Conservation (phyloP, 768 basidiomycete genomes). For the Termitomyces sp. region DNA sequence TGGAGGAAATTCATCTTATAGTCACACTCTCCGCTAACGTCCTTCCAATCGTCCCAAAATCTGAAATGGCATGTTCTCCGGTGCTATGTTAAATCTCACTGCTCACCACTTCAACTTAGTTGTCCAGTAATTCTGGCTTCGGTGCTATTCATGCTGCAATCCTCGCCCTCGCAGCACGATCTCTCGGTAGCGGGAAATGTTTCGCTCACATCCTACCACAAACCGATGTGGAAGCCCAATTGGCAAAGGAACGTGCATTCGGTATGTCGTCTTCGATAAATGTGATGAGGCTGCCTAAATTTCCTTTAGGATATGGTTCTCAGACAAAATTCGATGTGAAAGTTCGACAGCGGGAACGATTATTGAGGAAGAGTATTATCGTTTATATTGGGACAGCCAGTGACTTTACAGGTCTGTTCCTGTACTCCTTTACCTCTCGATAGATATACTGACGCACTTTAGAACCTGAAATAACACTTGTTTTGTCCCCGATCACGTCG, state of each 20-base stretch:
- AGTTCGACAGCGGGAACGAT: conserved; percentile 51
- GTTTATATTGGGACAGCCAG: conserved; percentile 69
- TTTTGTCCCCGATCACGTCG: conserved; percentile 61
- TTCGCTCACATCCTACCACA: conserved; percentile 55
- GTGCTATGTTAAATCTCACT: not conserved
- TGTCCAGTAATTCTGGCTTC: conserved; percentile 71
- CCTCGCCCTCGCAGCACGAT: conserved; percentile 68
- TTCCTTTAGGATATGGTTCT: conserved; percentile 43
- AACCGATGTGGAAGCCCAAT: conserved; percentile 61
- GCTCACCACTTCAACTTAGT: conserved; percentile 24
- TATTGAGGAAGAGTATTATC: conserved; percentile 59
- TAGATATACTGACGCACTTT: not conserved
- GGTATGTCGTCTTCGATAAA: conserved; percentile 36
- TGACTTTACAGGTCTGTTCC: conserved; percentile 58
- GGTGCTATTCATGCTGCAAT: conserved; percentile 84
- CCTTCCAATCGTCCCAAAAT: conserved; percentile 66
- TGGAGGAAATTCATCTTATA: conserved; percentile 81
- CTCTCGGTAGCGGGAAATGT: conserved; percentile 59
- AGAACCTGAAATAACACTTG: conserved; percentile 71
- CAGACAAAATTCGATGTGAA: conserved; percentile 57
- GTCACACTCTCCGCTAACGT: conserved; percentile 68
- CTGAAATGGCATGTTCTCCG: conserved; percentile 64
- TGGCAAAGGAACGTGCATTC: conserved; percentile 50
- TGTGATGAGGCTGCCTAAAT: not conserved
- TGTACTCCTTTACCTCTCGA: not conserved